phyloP scores from a whole-genome alignment of 371 early-diverging fungal species.

The Coemansia sp. region DNA sequence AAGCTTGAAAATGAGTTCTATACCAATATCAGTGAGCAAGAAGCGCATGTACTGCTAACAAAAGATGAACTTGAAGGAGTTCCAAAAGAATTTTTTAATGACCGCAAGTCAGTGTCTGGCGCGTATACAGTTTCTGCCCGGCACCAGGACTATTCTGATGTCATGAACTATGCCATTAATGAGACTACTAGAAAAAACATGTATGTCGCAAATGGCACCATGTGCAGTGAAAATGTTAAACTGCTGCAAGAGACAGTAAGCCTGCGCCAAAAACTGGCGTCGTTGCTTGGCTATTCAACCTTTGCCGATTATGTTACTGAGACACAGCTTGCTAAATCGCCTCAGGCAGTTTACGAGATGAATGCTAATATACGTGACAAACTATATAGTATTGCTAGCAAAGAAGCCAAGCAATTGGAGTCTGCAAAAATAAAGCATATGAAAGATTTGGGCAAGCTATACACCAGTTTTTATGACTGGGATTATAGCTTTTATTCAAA shows the following conservation, averaged over 20 bases:
- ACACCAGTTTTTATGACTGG: constrained; percentile 1
- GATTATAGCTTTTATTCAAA: constrained; percentile 53
- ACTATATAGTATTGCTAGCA: not conserved
- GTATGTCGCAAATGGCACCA: not conserved
- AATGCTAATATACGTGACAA: not conserved
- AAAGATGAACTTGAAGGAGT: constrained; percentile 6
- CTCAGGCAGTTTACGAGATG: constrained; percentile 55
- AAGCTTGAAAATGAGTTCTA: constrained; percentile 14
- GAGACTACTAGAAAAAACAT: not conserved
- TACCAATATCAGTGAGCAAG: constrained; percentile 54
- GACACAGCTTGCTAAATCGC: constrained; percentile 77
- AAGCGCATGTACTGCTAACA: not conserved
- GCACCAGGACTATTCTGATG: constrained; percentile 1
- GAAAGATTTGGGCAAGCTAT: not conserved
- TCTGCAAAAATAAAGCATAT: constrained; percentile 48
- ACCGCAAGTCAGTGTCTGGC: not conserved
- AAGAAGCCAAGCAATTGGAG: not conserved
- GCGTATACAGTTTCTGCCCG: not conserved
- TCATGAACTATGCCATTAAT: constrained; percentile 3
- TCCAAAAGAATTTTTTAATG: constrained; percentile 4
- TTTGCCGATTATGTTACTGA: constrained; percentile 73
- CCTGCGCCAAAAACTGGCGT: not conserved
- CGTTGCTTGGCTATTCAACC: constrained; percentile 55
- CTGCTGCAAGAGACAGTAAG: not conserved
- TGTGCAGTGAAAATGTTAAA: not conserved